phyloP scores from a whole-genome alignment of 495 filamentous ascomycete species.

The Cercophora sp. region DNA sequence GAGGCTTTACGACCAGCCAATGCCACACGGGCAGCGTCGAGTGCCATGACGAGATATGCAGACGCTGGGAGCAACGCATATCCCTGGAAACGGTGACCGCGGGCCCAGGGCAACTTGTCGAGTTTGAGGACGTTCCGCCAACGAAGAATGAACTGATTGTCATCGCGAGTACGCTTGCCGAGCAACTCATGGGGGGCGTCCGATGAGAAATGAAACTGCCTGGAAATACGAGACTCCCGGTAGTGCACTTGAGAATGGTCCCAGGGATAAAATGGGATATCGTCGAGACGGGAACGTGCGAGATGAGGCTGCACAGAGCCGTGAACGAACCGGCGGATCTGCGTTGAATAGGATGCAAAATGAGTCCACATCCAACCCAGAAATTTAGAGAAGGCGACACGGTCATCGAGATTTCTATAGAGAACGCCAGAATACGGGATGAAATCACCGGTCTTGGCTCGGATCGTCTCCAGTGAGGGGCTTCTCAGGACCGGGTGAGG shows the following conservation, averaged over 20 bases:
- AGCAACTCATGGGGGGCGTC: conserved; percentile 44
- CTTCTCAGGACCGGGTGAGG: conserved; percentile 54
- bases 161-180: conserved; percentile 41
- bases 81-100: conserved; percentile 41
- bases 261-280: conserved; percentile 46
- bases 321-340: conserved; percentile 34
- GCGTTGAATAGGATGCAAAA: conserved; percentile 23
- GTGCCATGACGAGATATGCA: conserved; percentile 41
- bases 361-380: conserved; percentile 49
- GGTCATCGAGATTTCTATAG: conserved; percentile 33
- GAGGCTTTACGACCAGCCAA: conserved; percentile 29
- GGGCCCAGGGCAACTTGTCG: conserved; percentile 40
- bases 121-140: conserved; percentile 47
- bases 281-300: conserved; percentile 22
- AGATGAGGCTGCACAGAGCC: conserved; percentile 27
- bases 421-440: conserved; percentile 42
- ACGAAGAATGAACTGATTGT: conserved; percentile 36
- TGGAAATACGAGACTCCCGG: conserved; percentile 46
- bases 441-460: conserved; percentile 17
- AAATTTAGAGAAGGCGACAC: conserved; percentile 40
- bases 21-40: conserved; percentile 35
- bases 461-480: conserved; percentile 41
- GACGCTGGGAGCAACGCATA: conserved; percentile 42
- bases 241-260: conserved; percentile 45
- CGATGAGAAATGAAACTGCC: conserved; percentile 38